These are phyloP conservation scores for Suillus clintonianus DNA, from an alignment of 768 basidiomycete species.

Conservation along the genomic window DNA sequence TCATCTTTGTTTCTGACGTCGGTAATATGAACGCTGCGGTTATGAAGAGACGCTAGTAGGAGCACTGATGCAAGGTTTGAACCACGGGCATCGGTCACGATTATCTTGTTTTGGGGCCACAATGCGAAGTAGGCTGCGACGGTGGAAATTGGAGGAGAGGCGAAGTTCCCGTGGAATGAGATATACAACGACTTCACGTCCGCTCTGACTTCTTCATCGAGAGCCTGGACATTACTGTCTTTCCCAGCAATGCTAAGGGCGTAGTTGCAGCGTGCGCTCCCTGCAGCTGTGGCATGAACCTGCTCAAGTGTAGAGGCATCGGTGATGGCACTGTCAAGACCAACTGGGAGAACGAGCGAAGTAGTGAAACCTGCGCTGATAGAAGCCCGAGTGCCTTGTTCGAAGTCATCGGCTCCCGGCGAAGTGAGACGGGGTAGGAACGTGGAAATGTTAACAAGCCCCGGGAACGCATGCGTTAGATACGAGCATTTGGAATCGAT, in stretches of 20 bases:
- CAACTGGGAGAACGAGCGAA: constrained; percentile 75
- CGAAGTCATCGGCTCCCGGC: constrained; percentile 52
- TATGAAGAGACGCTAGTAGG: constrained; percentile 90
- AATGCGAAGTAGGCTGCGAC: constrained; percentile 86
- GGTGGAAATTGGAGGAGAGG: constrained; percentile 61
- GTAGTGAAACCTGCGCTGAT: constrained; percentile 91
- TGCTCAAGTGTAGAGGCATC: constrained; percentile 69
- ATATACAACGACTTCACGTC: constrained; percentile 88
- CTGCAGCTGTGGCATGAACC: constrained; percentile 63
- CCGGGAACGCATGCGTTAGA: constrained; percentile 87
- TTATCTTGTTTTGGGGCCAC: constrained; percentile 91
- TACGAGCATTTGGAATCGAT: constrained; percentile 96
- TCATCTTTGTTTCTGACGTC: constrained; percentile 88
- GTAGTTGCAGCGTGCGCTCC: constrained; percentile 83
- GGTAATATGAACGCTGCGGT: constrained; percentile 85
- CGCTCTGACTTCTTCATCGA: constrained; percentile 76
- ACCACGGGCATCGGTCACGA: constrained; percentile 90
- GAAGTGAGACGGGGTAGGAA: constrained; percentile 75
- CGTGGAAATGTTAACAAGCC: constrained; percentile 84
- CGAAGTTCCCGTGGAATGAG: constrained; percentile 58
- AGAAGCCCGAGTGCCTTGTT: constrained; percentile 74
- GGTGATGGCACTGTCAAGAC: constrained; percentile 59
- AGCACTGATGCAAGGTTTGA: constrained; percentile 92
- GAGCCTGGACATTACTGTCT: constrained; percentile 55
- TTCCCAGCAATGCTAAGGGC: constrained; percentile 81